Evolutionary conservation across 2,329 filamentous ascomycete genomes (phyloP).

Genomic region (Ceratocystis destructans): DNA sequence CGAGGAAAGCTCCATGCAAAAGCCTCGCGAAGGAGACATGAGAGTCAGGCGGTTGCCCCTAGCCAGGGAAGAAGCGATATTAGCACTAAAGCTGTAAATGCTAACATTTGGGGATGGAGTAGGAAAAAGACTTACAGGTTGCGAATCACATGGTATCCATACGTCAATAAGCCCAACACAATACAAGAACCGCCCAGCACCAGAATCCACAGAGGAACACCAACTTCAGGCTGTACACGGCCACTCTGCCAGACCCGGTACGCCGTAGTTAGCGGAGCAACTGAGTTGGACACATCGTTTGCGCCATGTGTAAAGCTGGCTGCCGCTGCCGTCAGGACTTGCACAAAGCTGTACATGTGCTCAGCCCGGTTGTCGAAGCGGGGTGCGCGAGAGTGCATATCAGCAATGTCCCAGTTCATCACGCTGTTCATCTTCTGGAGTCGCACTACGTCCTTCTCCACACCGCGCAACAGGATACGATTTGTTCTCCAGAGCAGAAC

Average conservation of each 20-base stretch:
- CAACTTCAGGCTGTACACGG: conserved; percentile 26
- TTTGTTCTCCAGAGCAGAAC: conserved; percentile 32
- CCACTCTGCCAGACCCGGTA: conserved; percentile 37
- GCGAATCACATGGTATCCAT: conserved; percentile 50
- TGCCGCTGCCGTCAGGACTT: conserved; percentile 38
- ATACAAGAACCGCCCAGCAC: conserved; percentile 36
- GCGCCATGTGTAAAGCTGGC: conserved; percentile 44
- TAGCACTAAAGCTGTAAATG: background rate
- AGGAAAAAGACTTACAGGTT: conserved; percentile 26
- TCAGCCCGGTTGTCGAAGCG: conserved; percentile 42
- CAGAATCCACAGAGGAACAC: conserved; percentile 37
- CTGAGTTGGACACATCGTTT: conserved; percentile 42
- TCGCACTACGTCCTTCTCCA: conserved; percentile 36
- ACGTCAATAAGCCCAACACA: conserved; percentile 45
- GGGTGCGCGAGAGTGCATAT: conserved; percentile 35
- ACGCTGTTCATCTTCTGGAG: conserved; percentile 35
- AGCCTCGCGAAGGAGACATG: conserved; percentile 40
- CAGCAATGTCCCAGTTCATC: conserved; percentile 35
- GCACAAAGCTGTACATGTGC: conserved; percentile 36
- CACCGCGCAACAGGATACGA: conserved; percentile 32
- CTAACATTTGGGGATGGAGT: background rate
- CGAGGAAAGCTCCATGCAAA: conserved; percentile 38
- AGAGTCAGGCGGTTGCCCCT: conserved; percentile 40
- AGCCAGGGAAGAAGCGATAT: background rate
- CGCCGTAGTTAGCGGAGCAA: conserved; percentile 39